phyloP scores from a whole-genome alignment of 2,329 filamentous ascomycete species.

The Diplodia mutila region DNA sequence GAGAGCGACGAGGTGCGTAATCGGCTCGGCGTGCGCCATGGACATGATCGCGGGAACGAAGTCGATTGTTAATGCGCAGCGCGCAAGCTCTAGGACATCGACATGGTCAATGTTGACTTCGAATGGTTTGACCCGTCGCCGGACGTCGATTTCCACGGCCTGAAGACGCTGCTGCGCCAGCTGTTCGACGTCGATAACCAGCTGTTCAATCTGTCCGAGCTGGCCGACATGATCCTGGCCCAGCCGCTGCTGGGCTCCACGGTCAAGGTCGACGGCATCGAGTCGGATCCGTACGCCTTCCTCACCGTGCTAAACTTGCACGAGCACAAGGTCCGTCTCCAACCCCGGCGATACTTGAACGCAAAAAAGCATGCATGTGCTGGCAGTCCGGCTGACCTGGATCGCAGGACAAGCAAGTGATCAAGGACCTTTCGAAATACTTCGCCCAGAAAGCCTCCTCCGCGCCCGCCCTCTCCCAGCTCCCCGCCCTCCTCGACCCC shows the following conservation, averaged over 20 bases:
- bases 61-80: conserved; percentile 24
- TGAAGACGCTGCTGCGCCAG: conserved; percentile 87
- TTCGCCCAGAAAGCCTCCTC: conserved; percentile 60
- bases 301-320: conserved; percentile 83
- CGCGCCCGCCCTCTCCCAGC: conserved; percentile 58
- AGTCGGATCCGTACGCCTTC: conserved; percentile 90
- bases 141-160: conserved; percentile 89
- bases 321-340: conserved; percentile 63
- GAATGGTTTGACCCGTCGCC: conserved; percentile 97
- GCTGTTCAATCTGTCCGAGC: conserved; percentile 82
- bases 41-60: conserved; percentile 21
- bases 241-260: conserved; percentile 90
- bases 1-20: conserved; percentile 39
- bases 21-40: conserved; percentile 8
- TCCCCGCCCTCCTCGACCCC: conserved; percentile 43
- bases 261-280: conserved; percentile 95
- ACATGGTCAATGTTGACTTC: conserved; percentile 94
- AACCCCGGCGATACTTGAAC: not conserved
- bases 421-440: conserved; percentile 74
- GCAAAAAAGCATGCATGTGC: not conserved
- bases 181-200: conserved; percentile 87
- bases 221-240: conserved; percentile 83
- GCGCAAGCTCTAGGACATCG: conserved; percentile 68
- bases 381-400: not conserved
- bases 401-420: conserved; percentile 65